Evolutionary conservation across 2,329 filamentous ascomycete species (phyloP), one percentile per base, ranked within the genome.

Genomic region (Diaporthe sp.): DNA sequence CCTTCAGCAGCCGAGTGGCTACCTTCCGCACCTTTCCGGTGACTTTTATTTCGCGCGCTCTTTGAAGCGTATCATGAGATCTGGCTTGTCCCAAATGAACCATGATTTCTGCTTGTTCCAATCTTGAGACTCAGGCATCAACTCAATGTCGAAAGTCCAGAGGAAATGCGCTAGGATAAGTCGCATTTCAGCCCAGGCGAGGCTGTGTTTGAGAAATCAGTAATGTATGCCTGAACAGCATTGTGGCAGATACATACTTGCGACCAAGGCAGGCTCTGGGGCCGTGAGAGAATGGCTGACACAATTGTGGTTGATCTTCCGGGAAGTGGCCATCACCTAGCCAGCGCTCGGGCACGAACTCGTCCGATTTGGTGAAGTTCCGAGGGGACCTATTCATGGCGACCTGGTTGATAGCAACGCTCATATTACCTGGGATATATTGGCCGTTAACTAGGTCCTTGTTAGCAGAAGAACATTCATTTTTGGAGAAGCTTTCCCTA

Each of bases 261-360:
- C 75, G 79, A 9, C 82, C 81, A 58, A 83, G 74, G 66, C 82
- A 83, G 63, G 80, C 78, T 10, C 81, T 76, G 2, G 81, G 79
- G 1, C 82, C 82, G 27, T 77, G 5, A 0, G 76, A 77, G 56
- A 83, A 83, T 10, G 81, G 81, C 61, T 81, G 79, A 1, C 81
- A 71, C 0, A 73, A 76, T 5, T 78, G 75, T 12, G 68, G 76
- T 30, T 77, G 72, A 69, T 83, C 81, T 19, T 39, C n/a, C 8
- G 44, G 8, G 37, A 72, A 72, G 42, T n/a, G 9, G 17, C 25
- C 37, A 15, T 72, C 70, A 10, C 58, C 70, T 30, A 72, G 42
- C 70, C 70, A 72, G n/a, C 70, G 55, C 22, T 53, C 70, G 19
- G 70, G 70, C 2, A 63, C 35, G 30, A 72, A 72, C 25, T 53